phyloP scores from a whole-genome alignment of 1,284 basidiomycete species.

The Ustilago bromivora region DNA sequence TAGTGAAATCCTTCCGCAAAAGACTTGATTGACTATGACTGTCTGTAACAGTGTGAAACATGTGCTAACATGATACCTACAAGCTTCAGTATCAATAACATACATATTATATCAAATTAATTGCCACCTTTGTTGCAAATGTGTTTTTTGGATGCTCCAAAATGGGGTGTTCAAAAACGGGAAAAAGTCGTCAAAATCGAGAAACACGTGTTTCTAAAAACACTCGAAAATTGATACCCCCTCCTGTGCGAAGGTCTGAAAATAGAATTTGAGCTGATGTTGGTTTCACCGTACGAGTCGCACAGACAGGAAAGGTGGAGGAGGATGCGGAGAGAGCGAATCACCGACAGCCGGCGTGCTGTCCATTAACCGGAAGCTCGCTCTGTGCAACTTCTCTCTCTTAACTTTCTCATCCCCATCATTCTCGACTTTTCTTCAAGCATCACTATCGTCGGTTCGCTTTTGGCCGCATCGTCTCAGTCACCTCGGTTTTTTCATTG shows the following conservation, averaged over 20 bases:
- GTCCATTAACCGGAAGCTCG: slow-evolving; percentile 10
- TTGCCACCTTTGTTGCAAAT: too few relatives aligned
- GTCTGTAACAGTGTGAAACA: too few relatives aligned
- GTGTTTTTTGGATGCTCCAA: too few relatives aligned
- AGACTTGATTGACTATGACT: too few relatives aligned
- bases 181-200: too few relatives aligned
- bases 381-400: neutral
- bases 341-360: slow-evolving; percentile 2
- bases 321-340: slow-evolving; percentile 14
- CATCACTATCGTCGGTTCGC: slow-evolving; percentile 1
- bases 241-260: neutral
- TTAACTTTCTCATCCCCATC: neutral
- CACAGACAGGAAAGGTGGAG: slow-evolving; percentile 18
- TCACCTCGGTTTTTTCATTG: neutral
- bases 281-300: slow-evolving; percentile 16
- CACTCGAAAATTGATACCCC: neutral
- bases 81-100: too few relatives aligned
- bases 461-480: neutral
- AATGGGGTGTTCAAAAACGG: too few relatives aligned
- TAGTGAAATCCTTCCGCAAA: too few relatives aligned
- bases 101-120: too few relatives aligned
- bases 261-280: neutral
- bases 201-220: too few relatives aligned
- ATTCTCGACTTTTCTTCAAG: neutral
- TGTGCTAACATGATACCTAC: too few relatives aligned